Evolutionary conservation across 2,329 filamentous ascomycete genomes (phyloP), one percentile per base, ranked within the genome.

Genomic region (Corynespora cassiicola): DNA sequence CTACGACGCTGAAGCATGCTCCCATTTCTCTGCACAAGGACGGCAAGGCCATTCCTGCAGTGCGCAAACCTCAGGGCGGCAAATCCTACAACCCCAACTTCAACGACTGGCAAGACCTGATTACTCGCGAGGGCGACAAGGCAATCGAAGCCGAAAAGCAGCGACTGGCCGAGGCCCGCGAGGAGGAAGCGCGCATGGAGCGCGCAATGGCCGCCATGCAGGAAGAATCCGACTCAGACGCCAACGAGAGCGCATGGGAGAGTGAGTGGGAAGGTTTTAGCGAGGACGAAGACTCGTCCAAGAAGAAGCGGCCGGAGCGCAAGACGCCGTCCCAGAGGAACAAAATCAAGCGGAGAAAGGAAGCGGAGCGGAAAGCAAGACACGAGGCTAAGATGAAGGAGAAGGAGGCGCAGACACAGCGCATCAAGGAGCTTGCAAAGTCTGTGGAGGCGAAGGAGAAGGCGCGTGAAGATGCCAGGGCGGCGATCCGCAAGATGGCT

Each of bases 31-130:
- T 97, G 19, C 80, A 88, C n/a, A 87, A 86, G 27, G 89, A 79
- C 60, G 91, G 90, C 23, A 95, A 92, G 66, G 69, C 79, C 0
- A 76, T 95, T 7, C 87, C 89, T 1, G 85, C 90, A 3, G 87
- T 99, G 1, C 77, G 80, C 45, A 87, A 84, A 59, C 94, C 94
- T 2, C 79, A 84, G 6, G 89, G 86, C 11, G 90, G 89, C 42
- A 89, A 86, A 68, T 95, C 89, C 56, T 99, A 99, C 74, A 99
- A 99, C 66, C 94, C 94, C 0, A 75, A 82, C 5, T 95, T 95
- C 55, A 80, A 83, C 48, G 90, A 96, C 48, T 99, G 95, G 78
- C 86, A 91, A 56, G 78, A 81, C 7, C 81, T 92, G 11, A 74
- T 96, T 28, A 78, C 80, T 14, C 76, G 81, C 26, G 89, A 95